Evolutionary conservation across 768 basidiomycete species (phyloP), one percentile per base, ranked within the genome.

Genomic region (Boletus sp.): DNA sequence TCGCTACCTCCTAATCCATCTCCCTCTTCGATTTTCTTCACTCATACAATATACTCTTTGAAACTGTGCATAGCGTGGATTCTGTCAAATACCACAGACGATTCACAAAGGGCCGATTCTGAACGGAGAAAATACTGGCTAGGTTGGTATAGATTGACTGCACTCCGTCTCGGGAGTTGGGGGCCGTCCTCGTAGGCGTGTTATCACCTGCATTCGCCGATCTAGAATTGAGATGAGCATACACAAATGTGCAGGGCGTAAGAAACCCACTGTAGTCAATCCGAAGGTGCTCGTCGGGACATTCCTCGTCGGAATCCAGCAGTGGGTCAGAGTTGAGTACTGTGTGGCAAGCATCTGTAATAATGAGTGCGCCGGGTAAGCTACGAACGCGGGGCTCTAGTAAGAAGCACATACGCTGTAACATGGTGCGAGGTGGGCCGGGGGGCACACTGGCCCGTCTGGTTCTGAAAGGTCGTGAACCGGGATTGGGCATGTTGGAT

Each of bases 271-370:
- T 70, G 61, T 87, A 88, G 61, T 90, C 88, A 44, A 79, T 72
- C 32, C 83, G 79, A 34, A 79, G 74, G 59, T 86, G 75, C 61
- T 87, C 85, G 62, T 90, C 86, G 14, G 74, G 77, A 45, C 73
- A 71, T 63, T 88, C 86, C 40, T 88, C 86, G 55, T 90, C 89
- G 29, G 89, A 90, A 68, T 90, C 87, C 47, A 77, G 70, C 29
- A 90, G 73, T n/a, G 89, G 84, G 64, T 91, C 89, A 35, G 82
- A 80, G 30, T 79, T 82, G 49, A 76, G 79, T 53, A 84, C 75
- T 15, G 80, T 76, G 62, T 87, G 82, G 85, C 85, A 90, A 15
- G 89, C 84, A 64, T 90, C 89, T 91, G 63, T 19, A 39, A 14
- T 5, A 23, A 49, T 7, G 39, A 62, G 58, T 40, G 42, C 34